Conservation (phyloP, 768 basidiomycete genomes). For the Peribolospora baueri region DNA sequence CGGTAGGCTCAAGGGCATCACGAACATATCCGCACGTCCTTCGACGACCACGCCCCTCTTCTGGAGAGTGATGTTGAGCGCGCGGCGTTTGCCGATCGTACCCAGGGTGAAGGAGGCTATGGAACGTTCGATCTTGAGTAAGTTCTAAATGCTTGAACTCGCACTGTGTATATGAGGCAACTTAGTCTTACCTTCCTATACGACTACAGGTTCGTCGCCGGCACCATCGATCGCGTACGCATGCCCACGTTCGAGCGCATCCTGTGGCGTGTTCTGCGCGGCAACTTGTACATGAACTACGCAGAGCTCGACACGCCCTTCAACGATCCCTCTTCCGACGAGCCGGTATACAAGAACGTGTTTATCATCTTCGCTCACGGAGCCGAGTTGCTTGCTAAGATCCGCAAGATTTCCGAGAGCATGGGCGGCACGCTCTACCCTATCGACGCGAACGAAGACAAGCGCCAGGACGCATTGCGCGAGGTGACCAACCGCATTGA, state of each 20-base stretch:
- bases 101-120: slow-evolving; percentile 25
- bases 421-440: slow-evolving; percentile 95
- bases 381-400: slow-evolving; percentile 71
- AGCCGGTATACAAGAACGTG: slow-evolving; percentile 75
- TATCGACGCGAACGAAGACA: slow-evolving; percentile 81
- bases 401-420: slow-evolving; percentile 94
- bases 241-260: slow-evolving; percentile 88
- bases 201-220: slow-evolving; percentile 55
- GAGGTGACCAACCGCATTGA: slow-evolving; percentile 74
- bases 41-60: slow-evolving; percentile 77
- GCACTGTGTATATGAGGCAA: neutral
- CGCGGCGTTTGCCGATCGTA: slow-evolving; percentile 23
- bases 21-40: slow-evolving; percentile 56
- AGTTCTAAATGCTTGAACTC: slow-evolving; percentile 13
- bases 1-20: slow-evolving; percentile 51
- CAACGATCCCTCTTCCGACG: slow-evolving; percentile 37
- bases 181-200: neutral
- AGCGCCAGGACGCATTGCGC: slow-evolving; percentile 64
- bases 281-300: slow-evolving; percentile 97
- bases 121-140: slow-evolving; percentile 59
- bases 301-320: slow-evolving; percentile 85
- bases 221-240: slow-evolving; percentile 78
- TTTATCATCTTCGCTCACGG: slow-evolving; percentile 99
- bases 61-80: slow-evolving; percentile 67
- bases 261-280: slow-evolving; percentile 88